Base-by-base conservation (phyloP, 2,329 filamentous ascomycete genomes). In the Ceratocystis alfenasii region DNA sequence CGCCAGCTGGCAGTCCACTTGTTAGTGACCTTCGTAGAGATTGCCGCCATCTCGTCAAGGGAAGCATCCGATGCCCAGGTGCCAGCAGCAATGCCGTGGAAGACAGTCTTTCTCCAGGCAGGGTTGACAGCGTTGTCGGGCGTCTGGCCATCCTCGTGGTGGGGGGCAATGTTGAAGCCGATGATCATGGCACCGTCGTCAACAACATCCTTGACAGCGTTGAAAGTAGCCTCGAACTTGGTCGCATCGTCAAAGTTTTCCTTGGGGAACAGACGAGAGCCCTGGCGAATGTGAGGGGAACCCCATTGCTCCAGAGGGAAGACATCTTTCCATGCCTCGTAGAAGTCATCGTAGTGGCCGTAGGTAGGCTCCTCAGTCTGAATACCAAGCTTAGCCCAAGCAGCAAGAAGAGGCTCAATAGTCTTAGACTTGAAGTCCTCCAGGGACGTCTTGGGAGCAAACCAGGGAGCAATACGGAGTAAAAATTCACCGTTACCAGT, bases 61-160 rank as follows among this genome's bases (percentile, higher is more conserved):
- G 62, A 46, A 6, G 46, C 25, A 28, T 22, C 45, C 6, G 25
- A 2, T n/a, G 28, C 33, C 66, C 65, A 50, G 48, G 33, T 61
- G 65, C 72, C 71, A 64, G 71, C 74, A 17, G 73, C 63, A 67
- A 75, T 74, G 10, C 71, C 72, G 67, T 74, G 73, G 69, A 74
- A 71, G 53, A 72, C 69, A 6, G 73, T 73, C 0, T 68, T 72
- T n/a, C 79, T 72, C 74, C 78, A 80, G 1, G 78, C 78, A 2
- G 78, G 78, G 63, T 77, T 78, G 12, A 77, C 71, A 5, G 75
- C 75, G 17, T 75, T 74, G 45, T 70, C 66, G 1, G 63, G 64
- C 41, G 72, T 71, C 6, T 71, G 71, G 65, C 74, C 71, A 20
- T 73, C 71, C 6, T 71, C 70, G 28, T 70, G 72, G 15, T 70